Evolutionary conservation across 2,329 filamentous ascomycete genomes (phyloP), one percentile per base, ranked within the genome.

Genomic region (Knoxdaviesia capensis): DNA sequence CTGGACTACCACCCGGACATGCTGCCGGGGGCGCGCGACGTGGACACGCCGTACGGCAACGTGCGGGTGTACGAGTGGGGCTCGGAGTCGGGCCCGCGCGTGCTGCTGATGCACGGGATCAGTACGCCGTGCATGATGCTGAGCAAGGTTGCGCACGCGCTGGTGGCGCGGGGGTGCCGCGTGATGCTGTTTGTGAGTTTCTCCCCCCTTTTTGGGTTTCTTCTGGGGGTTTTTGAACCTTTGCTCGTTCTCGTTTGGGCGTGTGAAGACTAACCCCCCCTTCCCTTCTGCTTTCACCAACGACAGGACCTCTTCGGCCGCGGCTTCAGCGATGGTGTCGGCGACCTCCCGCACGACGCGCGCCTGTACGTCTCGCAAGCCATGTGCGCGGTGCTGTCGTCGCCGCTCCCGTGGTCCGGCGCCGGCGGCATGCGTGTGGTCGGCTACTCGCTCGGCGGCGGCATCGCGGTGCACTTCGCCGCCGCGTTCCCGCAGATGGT

Each of bases 11-110:
- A 71, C 9, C 71, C 74, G 4, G 74, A 85, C 54, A 65, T 70
- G 36, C 70, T 88, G 33, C 80, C 79, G 0, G 80, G 83, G 5
- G 75, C 71, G 1, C 69, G 84, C 45, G 80, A 90, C 55, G 76
- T 92, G 10, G 56, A 65, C 4, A 80, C 77, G 4, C 80, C 78
- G 4, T 87, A 84, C 54, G 84, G 85, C 40, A 74, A 66, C 33
- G 76, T 86, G 43, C 66, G 81, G 34, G 78, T 83, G 28, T 90
- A 90, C 54, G 85, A 92, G 61, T 92, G 80, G 60, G 85, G 85
- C 1, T 80, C 83, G 1, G 68, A 75, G 41, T 58, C 71, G 42
- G 85, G 85, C 6, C 67, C 71, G 38, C 87, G 81, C 51, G 76
- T 90, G 5, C 58, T 92, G 10, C 66, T 92, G 33, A 65, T 93